Evolutionary conservation across 257 asterid genomes (phyloP).

Genomic region (Lycium ferocissimum): DNA sequence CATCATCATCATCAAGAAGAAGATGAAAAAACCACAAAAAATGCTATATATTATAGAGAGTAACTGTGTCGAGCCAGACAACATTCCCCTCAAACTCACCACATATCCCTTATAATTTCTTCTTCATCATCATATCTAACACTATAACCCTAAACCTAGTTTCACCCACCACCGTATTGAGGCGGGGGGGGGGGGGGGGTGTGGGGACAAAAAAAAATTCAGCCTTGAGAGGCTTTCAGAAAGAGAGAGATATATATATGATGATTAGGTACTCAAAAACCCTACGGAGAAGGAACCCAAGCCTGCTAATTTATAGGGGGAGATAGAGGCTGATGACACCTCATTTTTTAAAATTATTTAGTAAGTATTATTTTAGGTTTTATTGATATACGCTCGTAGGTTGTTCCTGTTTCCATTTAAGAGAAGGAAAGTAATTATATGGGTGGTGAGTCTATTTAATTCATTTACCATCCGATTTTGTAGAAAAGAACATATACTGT

Average conservation of each 20-base stretch:
- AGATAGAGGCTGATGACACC: constrained; percentile 19
- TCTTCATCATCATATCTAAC: not conserved
- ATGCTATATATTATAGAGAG: not conserved
- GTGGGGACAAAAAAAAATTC: too few species aligned
- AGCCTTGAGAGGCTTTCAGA: constrained; percentile 7
- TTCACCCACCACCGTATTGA: not conserved
- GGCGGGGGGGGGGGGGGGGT: too few species aligned
- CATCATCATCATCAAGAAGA: not conserved
- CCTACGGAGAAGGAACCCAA: constrained; percentile 31
- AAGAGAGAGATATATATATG: not conserved
- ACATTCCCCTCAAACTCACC: constrained; percentile 76
- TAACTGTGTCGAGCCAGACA: constrained; percentile 43
- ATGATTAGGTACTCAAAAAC: constrained; percentile 32
- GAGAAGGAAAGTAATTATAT: not conserved
- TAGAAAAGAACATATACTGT: not conserved
- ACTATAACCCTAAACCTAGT: constrained; percentile 4
- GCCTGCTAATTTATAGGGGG: constrained; percentile 52
- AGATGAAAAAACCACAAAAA: not conserved
- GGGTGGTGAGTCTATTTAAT: constrained; percentile 2
- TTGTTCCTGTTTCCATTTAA: constrained; percentile 12
- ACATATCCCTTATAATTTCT: not conserved
- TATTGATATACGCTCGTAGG: constrained; percentile 12
- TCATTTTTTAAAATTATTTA: not conserved
- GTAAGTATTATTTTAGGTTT: not conserved
- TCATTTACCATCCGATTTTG: not conserved